These are phyloP conservation scores for Diphasiastrum complanatum DNA, from an alignment of 83 land plant species.

Conservation along the genomic window DNA sequence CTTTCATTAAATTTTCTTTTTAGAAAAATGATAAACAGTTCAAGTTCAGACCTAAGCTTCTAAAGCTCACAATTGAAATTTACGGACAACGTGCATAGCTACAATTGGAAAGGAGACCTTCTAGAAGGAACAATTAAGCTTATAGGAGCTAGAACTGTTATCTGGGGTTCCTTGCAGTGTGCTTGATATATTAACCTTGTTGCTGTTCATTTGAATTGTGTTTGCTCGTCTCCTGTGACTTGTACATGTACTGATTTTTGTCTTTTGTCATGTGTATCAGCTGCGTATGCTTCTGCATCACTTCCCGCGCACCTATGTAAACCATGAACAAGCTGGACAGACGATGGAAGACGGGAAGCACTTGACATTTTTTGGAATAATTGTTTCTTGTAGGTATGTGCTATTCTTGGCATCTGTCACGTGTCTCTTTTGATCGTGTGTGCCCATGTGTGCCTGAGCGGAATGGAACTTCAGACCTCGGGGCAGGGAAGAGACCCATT, in stretches of 20 bases:
- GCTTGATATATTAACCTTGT: neutral
- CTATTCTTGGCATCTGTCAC: neutral
- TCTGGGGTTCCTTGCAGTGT: neutral
- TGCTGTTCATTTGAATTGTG: neutral
- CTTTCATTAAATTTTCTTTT: too few relatives aligned
- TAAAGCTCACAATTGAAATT: too few relatives aligned
- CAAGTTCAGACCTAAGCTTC: too few relatives aligned
- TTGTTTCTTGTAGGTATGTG: constrained; percentile 27
- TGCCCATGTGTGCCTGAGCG: too few relatives aligned
- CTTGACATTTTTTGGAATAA: constrained; percentile 31
- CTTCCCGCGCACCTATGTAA: constrained; percentile 36
- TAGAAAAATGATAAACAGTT: too few relatives aligned
- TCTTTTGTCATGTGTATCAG: constrained; percentile 27
- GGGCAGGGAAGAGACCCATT: too few relatives aligned
- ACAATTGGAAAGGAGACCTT: neutral
- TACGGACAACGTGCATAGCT: neutral
- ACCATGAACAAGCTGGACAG: constrained; percentile 34
- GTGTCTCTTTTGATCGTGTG: neutral
- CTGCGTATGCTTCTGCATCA: constrained; percentile 35
- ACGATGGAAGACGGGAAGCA: constrained; percentile 35
- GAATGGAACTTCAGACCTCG: too few relatives aligned
- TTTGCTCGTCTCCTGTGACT: neutral
- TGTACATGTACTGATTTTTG: neutral
- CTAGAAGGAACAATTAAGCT: neutral
- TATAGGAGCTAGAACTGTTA: neutral